phyloP scores from a whole-genome alignment of 2,329 filamentous ascomycete genomes.

The Penicillium sp. region DNA sequence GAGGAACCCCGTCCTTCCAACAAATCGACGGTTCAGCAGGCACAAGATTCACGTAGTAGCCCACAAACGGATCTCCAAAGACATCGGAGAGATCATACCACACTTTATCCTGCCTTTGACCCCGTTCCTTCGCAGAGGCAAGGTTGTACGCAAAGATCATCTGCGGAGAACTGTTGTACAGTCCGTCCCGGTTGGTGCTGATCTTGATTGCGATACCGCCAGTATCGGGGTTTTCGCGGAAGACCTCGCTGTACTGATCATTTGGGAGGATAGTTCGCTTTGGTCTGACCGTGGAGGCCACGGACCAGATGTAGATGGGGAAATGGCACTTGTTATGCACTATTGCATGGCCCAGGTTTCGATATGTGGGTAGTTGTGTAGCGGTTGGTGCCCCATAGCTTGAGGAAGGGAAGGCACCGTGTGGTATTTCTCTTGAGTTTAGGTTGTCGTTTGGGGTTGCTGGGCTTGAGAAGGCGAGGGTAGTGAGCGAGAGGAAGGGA shows the following conservation, averaged over 20 bases:
- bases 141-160: slow-evolving; percentile 46
- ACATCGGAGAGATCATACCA: slow-evolving; percentile 48
- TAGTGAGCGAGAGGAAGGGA: slow-evolving; percentile 3
- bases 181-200: slow-evolving; percentile 33
- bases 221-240: slow-evolving; percentile 31
- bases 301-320: slow-evolving; percentile 41
- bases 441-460: neutral
- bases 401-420: slow-evolving; percentile 3
- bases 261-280: slow-evolving; percentile 24
- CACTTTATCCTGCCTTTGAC: slow-evolving; percentile 19
- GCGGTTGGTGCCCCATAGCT: neutral
- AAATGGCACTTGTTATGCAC: slow-evolving; percentile 35
- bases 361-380: slow-evolving; percentile 8
- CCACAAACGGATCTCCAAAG: slow-evolving; percentile 44
- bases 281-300: slow-evolving; percentile 27
- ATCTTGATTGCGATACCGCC: slow-evolving; percentile 47
- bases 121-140: slow-evolving; percentile 13
- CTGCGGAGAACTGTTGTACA: slow-evolving; percentile 36
- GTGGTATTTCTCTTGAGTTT: neutral
- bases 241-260: slow-evolving; percentile 35
- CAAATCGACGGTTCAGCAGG: slow-evolving; percentile 25
- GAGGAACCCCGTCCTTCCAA: slow-evolving; percentile 35
- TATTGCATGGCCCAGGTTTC: slow-evolving; percentile 29
- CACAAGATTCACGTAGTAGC: slow-evolving; percentile 23
- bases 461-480: slow-evolving; percentile 9